Conservation (phyloP, 139 green algal genomes). For the Coccomyxa sp. region DNA sequence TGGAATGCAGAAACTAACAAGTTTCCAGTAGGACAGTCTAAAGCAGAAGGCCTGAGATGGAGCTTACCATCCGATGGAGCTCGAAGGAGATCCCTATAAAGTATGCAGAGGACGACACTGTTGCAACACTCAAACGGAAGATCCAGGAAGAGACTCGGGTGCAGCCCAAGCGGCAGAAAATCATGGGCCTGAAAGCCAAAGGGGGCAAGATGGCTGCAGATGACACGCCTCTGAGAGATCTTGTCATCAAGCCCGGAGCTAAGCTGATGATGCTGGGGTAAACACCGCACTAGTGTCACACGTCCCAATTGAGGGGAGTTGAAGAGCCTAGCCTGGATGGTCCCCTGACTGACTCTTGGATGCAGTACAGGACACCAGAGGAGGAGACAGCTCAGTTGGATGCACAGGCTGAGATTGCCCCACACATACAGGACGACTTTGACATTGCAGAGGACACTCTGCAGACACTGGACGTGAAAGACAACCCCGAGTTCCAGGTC, state of each 20-base stretch:
- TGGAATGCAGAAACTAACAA: too few relatives aligned
- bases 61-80: conserved; percentile 42
- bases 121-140: conserved; percentile 37
- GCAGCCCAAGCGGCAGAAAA: conserved; percentile 67
- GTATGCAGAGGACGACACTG: conserved; percentile 33
- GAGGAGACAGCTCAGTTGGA: conserved; percentile 38
- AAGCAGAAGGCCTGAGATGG: not conserved
- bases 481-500: conserved; percentile 54
- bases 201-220: conserved; percentile 51
- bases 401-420: conserved; percentile 50
- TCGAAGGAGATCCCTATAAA: conserved; percentile 40
- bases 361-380: conserved; percentile 53
- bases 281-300: too few relatives aligned
- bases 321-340: too few relatives aligned
- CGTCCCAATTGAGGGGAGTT: too few relatives aligned
- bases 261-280: conserved; percentile 84
- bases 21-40: too few relatives aligned
- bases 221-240: conserved; percentile 36
- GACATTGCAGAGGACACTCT: conserved; percentile 54
- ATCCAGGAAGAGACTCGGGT: conserved; percentile 61
- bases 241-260: conserved; percentile 56
- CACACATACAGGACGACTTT: conserved; percentile 84
- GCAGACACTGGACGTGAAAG: conserved; percentile 32
- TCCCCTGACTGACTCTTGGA: not conserved
- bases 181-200: conserved; percentile 73